Percentiles rank a stretch among this genome's conserved stretches.
phyloP scores from a whole-genome alignment of 1,139 yeast genomes.

The Geotrichum aggregatum region DNA sequence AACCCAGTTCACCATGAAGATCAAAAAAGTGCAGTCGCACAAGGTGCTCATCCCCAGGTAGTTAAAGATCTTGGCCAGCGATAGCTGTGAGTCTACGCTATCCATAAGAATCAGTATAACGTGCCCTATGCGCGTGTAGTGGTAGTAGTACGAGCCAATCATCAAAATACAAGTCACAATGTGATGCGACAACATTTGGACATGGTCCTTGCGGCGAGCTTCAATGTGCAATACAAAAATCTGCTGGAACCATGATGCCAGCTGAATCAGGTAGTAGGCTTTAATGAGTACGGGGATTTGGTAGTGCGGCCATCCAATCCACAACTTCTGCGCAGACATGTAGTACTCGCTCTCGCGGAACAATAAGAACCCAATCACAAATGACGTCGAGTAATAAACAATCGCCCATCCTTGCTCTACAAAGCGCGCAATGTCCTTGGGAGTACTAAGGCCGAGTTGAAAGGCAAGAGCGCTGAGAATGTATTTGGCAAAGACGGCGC shows the following conservation, averaged over 20 bases:
- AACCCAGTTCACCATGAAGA: constrained; percentile 69
- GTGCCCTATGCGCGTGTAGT: constrained; percentile 75
- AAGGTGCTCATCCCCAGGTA: constrained; percentile 57
- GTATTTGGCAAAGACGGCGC: constrained; percentile 58
- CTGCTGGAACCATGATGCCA: constrained; percentile 79
- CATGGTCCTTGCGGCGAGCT: constrained; percentile 72
- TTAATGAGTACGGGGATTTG: constrained; percentile 47
- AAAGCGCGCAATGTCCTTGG: constrained; percentile 58
- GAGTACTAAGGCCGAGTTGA: constrained; percentile 33
- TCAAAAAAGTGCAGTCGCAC: constrained; percentile 67
- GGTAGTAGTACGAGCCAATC: constrained; percentile 67
- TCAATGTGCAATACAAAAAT: constrained; percentile 72
- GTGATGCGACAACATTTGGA: constrained; percentile 86
- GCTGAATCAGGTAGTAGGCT: constrained; percentile 64
- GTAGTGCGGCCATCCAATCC: constrained; percentile 75
- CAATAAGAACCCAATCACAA: constrained; percentile 55
- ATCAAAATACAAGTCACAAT: constrained; percentile 68
- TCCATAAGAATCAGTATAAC: constrained; percentile 78
- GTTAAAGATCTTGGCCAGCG: constrained; percentile 72
- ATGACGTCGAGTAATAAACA: constrained; percentile 57
- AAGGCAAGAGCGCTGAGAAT: constrained; percentile 56
- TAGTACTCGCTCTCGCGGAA: constrained; percentile 59
- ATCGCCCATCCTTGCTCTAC: constrained; percentile 85
- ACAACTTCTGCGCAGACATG: constrained; percentile 55
- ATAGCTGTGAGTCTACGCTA: constrained; percentile 65